Conservation (phyloP, 306 rosid species). For the Chamaecrista fasciculata region DNA sequence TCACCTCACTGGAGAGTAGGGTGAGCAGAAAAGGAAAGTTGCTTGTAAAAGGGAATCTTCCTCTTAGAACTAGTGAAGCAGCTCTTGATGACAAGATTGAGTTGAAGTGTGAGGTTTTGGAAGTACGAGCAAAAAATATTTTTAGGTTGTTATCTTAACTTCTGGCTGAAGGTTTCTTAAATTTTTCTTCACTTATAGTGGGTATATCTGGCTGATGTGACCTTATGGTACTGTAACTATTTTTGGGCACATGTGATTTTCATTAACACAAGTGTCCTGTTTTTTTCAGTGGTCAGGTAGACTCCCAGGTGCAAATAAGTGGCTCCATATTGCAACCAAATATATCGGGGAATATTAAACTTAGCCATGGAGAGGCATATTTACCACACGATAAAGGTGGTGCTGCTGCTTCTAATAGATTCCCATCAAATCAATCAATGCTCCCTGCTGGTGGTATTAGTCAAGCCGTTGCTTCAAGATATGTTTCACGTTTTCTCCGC, state of each 20-base stretch:
- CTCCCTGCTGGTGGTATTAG: conserved; percentile 57
- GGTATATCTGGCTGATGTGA: conserved; percentile 15
- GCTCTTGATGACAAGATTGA: conserved; percentile 80
- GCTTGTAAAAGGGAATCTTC: conserved; percentile 84
- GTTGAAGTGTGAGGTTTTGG: conserved; percentile 84
- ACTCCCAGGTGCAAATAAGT: conserved; percentile 88
- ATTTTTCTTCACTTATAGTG: conserved; percentile 6
- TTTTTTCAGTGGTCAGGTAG: conserved; percentile 85
- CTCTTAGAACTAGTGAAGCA: conserved; percentile 91
- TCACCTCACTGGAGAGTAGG: conserved; percentile 84
- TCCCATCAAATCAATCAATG: conserved; percentile 60
- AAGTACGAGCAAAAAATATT: conserved; percentile 82
- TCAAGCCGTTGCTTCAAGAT: conserved; percentile 70
- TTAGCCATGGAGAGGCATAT: conserved; percentile 97
- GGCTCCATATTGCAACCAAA: conserved; percentile 91
- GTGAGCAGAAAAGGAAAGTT: conserved; percentile 91
- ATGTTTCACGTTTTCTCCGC: conserved; percentile 77
- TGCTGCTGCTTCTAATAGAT: conserved; percentile 68
- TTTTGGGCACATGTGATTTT: conserved; percentile 5
- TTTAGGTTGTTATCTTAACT: conserved; percentile 53
- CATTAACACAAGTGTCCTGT: conserved; percentile 21
- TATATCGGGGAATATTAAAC: conserved; percentile 79
- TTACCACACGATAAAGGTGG: conserved; percentile 90
- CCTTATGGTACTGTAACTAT: background rate
- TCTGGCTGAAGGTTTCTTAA: conserved; percentile 17